phyloP scores from a whole-genome alignment of 805 yeast species.

The Nakazawaea ishiwadae region DNA sequence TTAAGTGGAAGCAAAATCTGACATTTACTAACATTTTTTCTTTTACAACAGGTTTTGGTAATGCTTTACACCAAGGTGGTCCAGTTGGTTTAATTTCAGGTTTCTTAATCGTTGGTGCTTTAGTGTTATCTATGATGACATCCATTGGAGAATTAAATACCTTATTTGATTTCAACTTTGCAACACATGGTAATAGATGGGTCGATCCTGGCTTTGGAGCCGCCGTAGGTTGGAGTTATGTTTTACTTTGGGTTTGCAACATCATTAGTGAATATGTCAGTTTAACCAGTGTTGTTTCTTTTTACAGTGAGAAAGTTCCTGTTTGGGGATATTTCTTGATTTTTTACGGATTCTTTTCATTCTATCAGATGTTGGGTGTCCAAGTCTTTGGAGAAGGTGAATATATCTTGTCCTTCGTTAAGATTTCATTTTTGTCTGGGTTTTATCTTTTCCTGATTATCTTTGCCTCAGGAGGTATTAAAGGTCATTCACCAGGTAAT shows the following conservation, averaged over 20 bases:
- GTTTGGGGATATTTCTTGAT: slow-evolving; percentile 51
- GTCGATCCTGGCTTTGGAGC: slow-evolving; percentile 56
- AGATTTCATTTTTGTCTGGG: slow-evolving; percentile 41
- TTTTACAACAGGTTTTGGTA: slow-evolving; percentile 28
- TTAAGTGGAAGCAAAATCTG: slow-evolving; percentile 15
- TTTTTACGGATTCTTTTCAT: slow-evolving; percentile 46
- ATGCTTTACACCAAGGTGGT: slow-evolving; percentile 44
- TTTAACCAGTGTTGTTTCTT: slow-evolving; percentile 42
- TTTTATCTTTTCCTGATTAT: slow-evolving; percentile 47
- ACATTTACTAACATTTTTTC: too few relatives aligned
- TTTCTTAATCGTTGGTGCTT: slow-evolving; percentile 46
- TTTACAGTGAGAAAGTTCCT: slow-evolving; percentile 49
- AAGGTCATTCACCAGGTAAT: slow-evolving; percentile 27
- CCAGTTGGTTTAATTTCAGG: slow-evolving; percentile 46
- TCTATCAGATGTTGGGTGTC: slow-evolving; percentile 47
- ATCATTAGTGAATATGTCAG: slow-evolving; percentile 52
- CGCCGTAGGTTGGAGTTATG: slow-evolving; percentile 48
- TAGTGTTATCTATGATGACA: slow-evolving; percentile 52
- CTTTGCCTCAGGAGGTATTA: slow-evolving; percentile 38
- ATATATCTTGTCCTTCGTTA: slow-evolving; percentile 45
- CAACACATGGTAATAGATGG: slow-evolving; percentile 44
- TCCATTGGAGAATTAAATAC: slow-evolving; percentile 54
- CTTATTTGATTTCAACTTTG: slow-evolving; percentile 47
- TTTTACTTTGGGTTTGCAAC: slow-evolving; percentile 52
- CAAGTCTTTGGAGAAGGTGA: slow-evolving; percentile 54